Base-by-base conservation (phyloP, 2,329 filamentous ascomycete species). In the Dryadomyces quercus-mongolicae region DNA sequence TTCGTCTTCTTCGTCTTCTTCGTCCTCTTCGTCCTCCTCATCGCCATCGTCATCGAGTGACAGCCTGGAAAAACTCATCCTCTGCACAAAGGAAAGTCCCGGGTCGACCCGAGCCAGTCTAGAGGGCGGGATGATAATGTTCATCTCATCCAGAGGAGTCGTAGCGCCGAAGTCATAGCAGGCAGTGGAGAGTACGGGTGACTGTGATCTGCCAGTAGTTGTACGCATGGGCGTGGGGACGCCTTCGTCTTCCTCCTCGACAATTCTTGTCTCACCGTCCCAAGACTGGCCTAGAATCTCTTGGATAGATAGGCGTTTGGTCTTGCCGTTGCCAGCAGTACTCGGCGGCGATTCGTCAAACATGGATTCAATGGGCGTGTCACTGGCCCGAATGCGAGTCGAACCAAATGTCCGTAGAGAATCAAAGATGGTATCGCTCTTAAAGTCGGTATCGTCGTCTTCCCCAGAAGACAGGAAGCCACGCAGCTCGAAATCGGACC, bases 371-470 rank as follows among this genome's bases (percentile, higher is more conserved):
- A 90, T 71, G 16, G 86, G 85, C 31, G 84, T 85, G 64, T 88
- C 82, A 49, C 82, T 76, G 38, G 81, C 79, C 56, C 82, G 80
- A 53, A 78, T 75, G 58, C 82, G 85, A 57, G 78, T 77, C 10
- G 85, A 88, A 43, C 78, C 83, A 56, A 78, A 75, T 16, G 86
- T 90, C 53, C 85, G 82, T 60, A 89, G 69, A 34, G 86, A 90
- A 70, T 91, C 87, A 67, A 82, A 90, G 54, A 86, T 75, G 18
- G 82, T 87, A 62, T 91, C 86, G 65, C 85, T 89, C 68, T 82
- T 84, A 63, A 85, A 81, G 65, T 89, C 86, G n/a, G 81, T 83
- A 62, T 89, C 86, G 62, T 88, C 84, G 54, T 89, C 86, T 55
- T 89, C 86, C 21, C 78, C 79, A 12, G 57, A 58, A 7, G 81